Evolutionary conservation across 2,329 filamentous ascomycete genomes (phyloP).

Genomic region (Colletotrichum sp.): DNA sequence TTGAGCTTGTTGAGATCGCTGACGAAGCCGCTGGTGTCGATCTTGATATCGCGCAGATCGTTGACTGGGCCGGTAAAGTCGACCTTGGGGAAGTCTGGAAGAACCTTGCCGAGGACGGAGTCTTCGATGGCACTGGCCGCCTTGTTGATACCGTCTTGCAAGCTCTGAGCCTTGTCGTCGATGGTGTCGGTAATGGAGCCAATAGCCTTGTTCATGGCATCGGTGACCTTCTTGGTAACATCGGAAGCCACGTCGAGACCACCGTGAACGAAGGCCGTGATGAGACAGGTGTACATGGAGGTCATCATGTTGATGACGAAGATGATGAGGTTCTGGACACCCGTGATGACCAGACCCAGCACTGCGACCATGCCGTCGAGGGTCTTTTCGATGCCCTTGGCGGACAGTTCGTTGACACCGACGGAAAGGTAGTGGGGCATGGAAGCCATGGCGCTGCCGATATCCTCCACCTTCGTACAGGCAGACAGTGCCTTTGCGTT

Average conservation of each 20-base stretch:
- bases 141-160: conserved; percentile 52
- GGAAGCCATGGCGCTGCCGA: conserved; percentile 94
- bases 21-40: conserved; percentile 71
- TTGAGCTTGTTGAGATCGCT: conserved; percentile 76
- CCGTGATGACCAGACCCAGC: conserved; percentile 79
- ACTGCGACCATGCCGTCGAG: conserved; percentile 81
- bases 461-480: conserved; percentile 89
- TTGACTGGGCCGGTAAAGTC: conserved; percentile 70
- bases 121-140: conserved; percentile 49
- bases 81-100: conserved; percentile 54
- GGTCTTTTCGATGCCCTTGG: conserved; percentile 78
- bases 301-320: conserved; percentile 94
- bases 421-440: conserved; percentile 95
- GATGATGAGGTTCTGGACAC: conserved; percentile 84
- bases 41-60: conserved; percentile 71
- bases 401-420: conserved; percentile 87
- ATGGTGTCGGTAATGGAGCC: conserved; percentile 63
- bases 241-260: conserved; percentile 72
- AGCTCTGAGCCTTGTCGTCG: conserved; percentile 58
- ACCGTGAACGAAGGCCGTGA: conserved; percentile 81
- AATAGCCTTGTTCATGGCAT: conserved; percentile 54
- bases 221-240: conserved; percentile 57
- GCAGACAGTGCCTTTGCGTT: conserved; percentile 84
- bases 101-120: conserved; percentile 54
- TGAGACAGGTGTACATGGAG: conserved; percentile 87